Base-by-base conservation (phyloP, 2,329 filamentous ascomycete genomes). In the Talaromyces albobiverticillius region DNA sequence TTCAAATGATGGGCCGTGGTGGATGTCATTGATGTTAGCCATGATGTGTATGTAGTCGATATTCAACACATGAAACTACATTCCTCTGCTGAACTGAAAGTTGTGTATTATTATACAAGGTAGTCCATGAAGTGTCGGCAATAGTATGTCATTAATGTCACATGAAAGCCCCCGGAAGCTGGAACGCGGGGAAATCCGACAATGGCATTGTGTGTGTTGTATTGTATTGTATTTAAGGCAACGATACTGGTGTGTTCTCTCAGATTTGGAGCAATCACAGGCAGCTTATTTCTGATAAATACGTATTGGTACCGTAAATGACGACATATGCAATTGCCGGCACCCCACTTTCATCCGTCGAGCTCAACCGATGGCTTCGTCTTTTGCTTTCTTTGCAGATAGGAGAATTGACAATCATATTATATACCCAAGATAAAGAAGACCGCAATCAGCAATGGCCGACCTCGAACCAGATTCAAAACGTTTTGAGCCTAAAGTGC, bases 401-500 rank as follows among this genome's bases (percentile, higher is more conserved):
- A n/a, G n/a, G n/a, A n/a, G n/a, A n/a, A n/a, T n/a, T n/a, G n/a
- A n/a, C n/a, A n/a, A n/a, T n/a, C n/a, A n/a, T n/a, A n/a, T n/a
- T n/a, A n/a, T n/a, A n/a, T n/a, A 29, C 26, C 5, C 26, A 6
- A 29, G 26, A 29, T 29, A 29, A 10, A 29, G 5, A 10, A 29
- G 10, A 29, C 26, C 5, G 26, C 5, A 29, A 29, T 13, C 32
- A 56, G 63, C 36, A 57, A 72, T 72, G 69, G 56, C 59, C 32
- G 66, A 65, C 57, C 61, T 64, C 49, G 61, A 62, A 31, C 46
- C 54, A n/a, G 59, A 64, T 42, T 55, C 63, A 36, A 72, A 73
- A 60, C 66, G 67, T 49, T 76, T 76, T 57, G 62, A 65, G 11
- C 73, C 73, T 45, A 76, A 74, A 54, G 61, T 67, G 5, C 69